Base-by-base conservation (phyloP, 2,329 filamentous ascomycete species). In the Aspergillus brasiliensis region DNA sequence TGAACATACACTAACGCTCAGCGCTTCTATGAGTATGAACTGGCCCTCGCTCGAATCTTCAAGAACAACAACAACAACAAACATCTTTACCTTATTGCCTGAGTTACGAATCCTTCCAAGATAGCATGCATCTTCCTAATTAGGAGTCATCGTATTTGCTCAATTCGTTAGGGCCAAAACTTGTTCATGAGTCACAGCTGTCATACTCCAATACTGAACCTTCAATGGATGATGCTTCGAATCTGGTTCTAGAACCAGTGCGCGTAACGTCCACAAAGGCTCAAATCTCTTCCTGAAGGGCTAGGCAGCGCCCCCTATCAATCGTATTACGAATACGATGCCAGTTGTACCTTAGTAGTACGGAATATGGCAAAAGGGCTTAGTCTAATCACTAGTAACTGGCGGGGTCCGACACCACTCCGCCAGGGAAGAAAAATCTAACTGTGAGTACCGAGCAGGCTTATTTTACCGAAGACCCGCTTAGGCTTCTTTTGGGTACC, bases 381-480 rank as follows among this genome's bases (percentile, higher is more conserved):
- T 55, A 55, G 52, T 27, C 38, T 31, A 3, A 25, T 19, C n/a
- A 44, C 23, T 25, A 52, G 8, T 28, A 42, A 28, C 8, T 13
- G 38, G 52, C 25, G 52, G 52, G 52, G 40, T 55, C 51, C 42
- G 38, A 27, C 46, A 17, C 46, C 19, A 28, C 46, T 34, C 31
- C 31, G 31, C 31, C 11, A 13, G 11, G 4, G 10, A 31, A 11
- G 1, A 27, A 48, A 17, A 31, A 31, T 34, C 28, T 11, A 31
- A 34, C 31, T 34, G 31, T 2, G 31, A 34, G 31, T 34, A 31
- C 10, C 8, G 23, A 17, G 15, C 13, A 27, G 46, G 10, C 8
- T n/a, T 28, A 23, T n/a, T 15, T 28, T 28, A 49, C 46, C 23
- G 42, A 55, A 46, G 52, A 55, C 52, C 52, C 52, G 52, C 52